A percentile compares a stretch with the other conserved stretches of the same genome.
These are phyloP conservation scores for Pilatotrama ljubarskyi DNA, from an alignment of 768 basidiomycete species.

Conservation along the genomic window DNA sequence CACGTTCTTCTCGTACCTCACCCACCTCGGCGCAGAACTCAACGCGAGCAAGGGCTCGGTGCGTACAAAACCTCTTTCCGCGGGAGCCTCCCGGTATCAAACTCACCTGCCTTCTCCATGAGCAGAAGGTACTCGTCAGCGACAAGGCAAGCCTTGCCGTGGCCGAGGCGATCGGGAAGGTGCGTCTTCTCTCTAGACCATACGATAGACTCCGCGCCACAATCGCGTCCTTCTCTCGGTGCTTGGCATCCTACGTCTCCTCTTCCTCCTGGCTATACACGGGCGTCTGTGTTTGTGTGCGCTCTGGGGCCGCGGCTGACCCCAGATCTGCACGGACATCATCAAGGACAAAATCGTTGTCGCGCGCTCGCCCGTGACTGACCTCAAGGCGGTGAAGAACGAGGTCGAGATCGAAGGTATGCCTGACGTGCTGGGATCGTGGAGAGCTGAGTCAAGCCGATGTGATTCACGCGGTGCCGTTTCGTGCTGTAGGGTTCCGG, in stretches of 20 bases:
- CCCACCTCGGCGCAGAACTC: slow-evolving; percentile 43
- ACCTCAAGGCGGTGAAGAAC: slow-evolving; percentile 83
- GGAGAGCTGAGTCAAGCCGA: no score
- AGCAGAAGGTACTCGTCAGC: slow-evolving; percentile 76
- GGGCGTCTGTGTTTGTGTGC: background rate
- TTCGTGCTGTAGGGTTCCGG: slow-evolving; percentile 70
- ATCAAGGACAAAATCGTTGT: slow-evolving; percentile 60
- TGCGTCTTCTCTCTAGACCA: slow-evolving; percentile 31
- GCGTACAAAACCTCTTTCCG: background rate
- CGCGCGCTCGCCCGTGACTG: slow-evolving; percentile 70
- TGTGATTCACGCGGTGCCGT: background rate
- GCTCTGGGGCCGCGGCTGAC: slow-evolving; percentile 19
- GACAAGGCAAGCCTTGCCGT: slow-evolving; percentile 81
- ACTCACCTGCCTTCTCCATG: background rate
- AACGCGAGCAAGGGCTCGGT: slow-evolving; percentile 34
- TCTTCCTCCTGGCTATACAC: no score
- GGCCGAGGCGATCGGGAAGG: slow-evolving; percentile 75
- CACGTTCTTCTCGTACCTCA: slow-evolving; percentile 63
- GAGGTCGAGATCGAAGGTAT: slow-evolving; percentile 60
- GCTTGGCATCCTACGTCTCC: no score
- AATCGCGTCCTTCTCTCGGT: background rate
- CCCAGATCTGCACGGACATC: slow-evolving; percentile 21
- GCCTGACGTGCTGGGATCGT: background rate
- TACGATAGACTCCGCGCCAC: slow-evolving; percentile 2
- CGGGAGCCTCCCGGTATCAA: background rate